Percentiles rank a stretch among this genome's conserved stretches.
Evolutionary conservation across 2,329 filamentous ascomycete genomes (phyloP).

Genomic region (Claviceps digitariae): DNA sequence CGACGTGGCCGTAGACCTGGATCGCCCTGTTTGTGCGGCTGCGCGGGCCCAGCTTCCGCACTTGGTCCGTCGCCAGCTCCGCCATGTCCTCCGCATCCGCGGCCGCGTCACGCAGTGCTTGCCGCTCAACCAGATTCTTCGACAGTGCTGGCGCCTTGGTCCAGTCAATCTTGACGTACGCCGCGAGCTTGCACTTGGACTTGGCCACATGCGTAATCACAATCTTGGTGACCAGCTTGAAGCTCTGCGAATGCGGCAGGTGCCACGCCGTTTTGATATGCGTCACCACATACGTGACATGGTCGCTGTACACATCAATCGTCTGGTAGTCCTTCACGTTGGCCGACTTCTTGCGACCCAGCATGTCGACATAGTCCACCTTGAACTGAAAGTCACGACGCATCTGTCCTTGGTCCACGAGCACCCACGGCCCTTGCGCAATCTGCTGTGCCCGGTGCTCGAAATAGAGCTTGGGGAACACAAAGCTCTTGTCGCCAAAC

Average conservation of each 20-base stretch:
- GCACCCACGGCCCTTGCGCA: conserved; percentile 73
- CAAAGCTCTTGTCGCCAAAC: conserved; percentile 89
- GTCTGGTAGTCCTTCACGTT: conserved; percentile 70
- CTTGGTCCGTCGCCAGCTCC: conserved; percentile 65
- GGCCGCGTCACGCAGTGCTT: conserved; percentile 62
- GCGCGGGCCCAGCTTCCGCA: conserved; percentile 58
- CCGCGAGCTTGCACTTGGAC: conserved; percentile 78
- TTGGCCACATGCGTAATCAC: conserved; percentile 91
- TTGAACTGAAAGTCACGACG: conserved; percentile 71
- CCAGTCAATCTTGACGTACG: conserved; percentile 87
- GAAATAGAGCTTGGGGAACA: conserved; percentile 84
- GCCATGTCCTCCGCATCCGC: conserved; percentile 62
- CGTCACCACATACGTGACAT: conserved; percentile 53
- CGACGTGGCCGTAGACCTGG: conserved; percentile 65
- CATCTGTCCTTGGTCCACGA: conserved; percentile 56
- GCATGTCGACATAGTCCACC: conserved; percentile 51
- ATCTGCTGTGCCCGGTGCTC: conserved; percentile 69
- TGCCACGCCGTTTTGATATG: conserved; percentile 62
- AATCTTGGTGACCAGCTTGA: conserved; percentile 76
- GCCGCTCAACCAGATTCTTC: conserved; percentile 48
- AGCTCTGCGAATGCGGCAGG: conserved; percentile 65
- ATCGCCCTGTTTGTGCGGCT: conserved; percentile 65
- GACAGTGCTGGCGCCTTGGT: conserved; percentile 48
- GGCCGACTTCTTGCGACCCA: conserved; percentile 46
- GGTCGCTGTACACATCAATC: conserved; percentile 71